A percentile compares a stretch with the other conserved stretches of the same genome.
Conservation (phyloP, 768 basidiomycete genomes). For the Boletus rubroflammeus region DNA sequence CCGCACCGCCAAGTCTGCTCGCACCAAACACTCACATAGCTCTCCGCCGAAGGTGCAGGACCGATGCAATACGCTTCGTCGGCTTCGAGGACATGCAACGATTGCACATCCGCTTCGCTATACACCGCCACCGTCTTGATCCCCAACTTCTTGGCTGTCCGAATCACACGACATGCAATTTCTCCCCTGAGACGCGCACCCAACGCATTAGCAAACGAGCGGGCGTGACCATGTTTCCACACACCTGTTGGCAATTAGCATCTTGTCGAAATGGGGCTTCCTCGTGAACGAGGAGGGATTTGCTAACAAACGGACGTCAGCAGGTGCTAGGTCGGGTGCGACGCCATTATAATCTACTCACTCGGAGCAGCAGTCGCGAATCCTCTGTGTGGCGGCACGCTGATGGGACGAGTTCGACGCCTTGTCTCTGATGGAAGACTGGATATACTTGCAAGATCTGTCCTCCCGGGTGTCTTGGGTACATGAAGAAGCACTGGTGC, state of each 20-base stretch:
- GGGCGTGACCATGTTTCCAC: neutral
- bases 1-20: neutral
- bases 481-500: slow-evolving; percentile 3
- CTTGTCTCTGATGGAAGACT: neutral
- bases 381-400: neutral
- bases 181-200: slow-evolving; percentile 61
- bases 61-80: slow-evolving; percentile 94
- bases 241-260: slow-evolving; percentile 84
- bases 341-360: slow-evolving; percentile 12
- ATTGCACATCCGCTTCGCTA: slow-evolving; percentile 78
- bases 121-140: slow-evolving; percentile 92
- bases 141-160: slow-evolving; percentile 82
- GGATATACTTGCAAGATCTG: slow-evolving; percentile 4
- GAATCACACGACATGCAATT: slow-evolving; percentile 93
- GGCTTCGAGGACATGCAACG: slow-evolving; percentile 81
- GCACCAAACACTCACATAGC: slow-evolving; percentile 62
- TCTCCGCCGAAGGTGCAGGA: slow-evolving; percentile 83
- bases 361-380: slow-evolving; percentile 18
- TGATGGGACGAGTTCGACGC: neutral
- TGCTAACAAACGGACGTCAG: slow-evolving; percentile 1
- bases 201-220: neutral
- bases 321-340: neutral
- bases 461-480: slow-evolving; percentile 7
- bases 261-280: slow-evolving; percentile 79
- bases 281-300: slow-evolving; percentile 8